These are phyloP conservation scores for Acidiella bohemica DNA, from an alignment of 495 filamentous ascomycete species.

Conservation along the genomic window DNA sequence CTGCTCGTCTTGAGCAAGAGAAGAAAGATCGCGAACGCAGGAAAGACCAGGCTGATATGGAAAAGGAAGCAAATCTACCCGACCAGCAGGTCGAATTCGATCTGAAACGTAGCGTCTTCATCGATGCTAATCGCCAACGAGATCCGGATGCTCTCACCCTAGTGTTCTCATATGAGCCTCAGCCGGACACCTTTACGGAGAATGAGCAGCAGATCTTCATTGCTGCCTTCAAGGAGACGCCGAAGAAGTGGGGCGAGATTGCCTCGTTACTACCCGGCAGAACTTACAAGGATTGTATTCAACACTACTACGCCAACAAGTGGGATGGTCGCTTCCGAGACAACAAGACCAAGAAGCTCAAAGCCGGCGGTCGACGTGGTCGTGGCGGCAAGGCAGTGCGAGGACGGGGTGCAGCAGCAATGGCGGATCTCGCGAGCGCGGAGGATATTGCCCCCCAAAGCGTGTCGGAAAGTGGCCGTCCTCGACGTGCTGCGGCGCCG, in stretches of 20 bases:
- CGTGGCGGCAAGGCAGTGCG: constrained; percentile 32
- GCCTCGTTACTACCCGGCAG: constrained; percentile 57
- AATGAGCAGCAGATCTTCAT: constrained; percentile 69
- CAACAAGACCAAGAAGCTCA: constrained; percentile 56
- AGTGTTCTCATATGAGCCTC: constrained; percentile 59
- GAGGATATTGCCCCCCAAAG: constrained; percentile 21
- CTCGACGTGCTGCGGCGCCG: constrained; percentile 55
- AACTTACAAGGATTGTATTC: constrained; percentile 73
- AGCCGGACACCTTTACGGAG: constrained; percentile 67
- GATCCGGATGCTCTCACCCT: constrained; percentile 51
- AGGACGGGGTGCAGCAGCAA: constrained; percentile 33
- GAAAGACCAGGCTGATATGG: constrained; percentile 59
- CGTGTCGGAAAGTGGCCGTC: constrained; percentile 52
- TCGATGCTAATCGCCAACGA: constrained; percentile 60
- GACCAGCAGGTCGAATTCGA: constrained; percentile 45
- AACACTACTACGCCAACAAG: constrained; percentile 94
- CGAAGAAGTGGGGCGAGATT: constrained; percentile 89
- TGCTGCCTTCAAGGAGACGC: constrained; percentile 60
- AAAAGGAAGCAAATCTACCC: constrained; percentile 75
- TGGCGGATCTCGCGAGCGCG: constrained; percentile 18
- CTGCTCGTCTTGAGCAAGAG: constrained; percentile 60
- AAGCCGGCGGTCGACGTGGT: constrained; percentile 42
- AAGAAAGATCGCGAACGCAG: constrained; percentile 48
- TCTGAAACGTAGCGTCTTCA: constrained; percentile 36
- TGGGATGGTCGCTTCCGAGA: constrained; percentile 75